Conservation (phyloP, 371 early-diverging fungal species). For the Mortierella sp. region DNA sequence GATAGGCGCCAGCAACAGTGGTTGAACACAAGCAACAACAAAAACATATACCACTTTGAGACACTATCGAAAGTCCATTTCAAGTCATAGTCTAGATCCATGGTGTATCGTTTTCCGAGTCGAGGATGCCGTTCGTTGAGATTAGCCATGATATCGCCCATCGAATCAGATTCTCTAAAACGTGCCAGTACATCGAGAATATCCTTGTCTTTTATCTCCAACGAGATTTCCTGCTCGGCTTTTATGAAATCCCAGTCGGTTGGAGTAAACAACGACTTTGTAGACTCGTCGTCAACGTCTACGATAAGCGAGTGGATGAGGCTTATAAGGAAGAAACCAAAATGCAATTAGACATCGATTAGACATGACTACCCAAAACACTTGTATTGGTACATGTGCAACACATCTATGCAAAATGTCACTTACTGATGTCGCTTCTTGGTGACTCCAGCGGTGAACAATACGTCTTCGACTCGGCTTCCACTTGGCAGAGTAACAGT, state of each 20-base stretch:
- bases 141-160: not conserved
- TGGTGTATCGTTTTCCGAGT: constrained; percentile 3
- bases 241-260: constrained; percentile 14
- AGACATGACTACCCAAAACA: not conserved
- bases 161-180: not conserved
- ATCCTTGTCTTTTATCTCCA: constrained; percentile 8
- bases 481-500: constrained; percentile 15
- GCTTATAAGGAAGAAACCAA: constrained; percentile 6
- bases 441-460: constrained; percentile 1
- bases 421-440: constrained; percentile 17
- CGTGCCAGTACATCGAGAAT: not conserved
- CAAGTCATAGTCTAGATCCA: constrained; percentile 8
- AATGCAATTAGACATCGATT: not conserved
- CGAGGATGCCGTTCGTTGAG: constrained; percentile 13
- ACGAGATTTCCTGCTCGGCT: not conserved
- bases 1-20: too few species aligned
- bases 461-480: constrained; percentile 9
- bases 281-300: constrained; percentile 2
- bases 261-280: not conserved
- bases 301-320: constrained; percentile 21
- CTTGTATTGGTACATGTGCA: not conserved
- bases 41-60: constrained; percentile 16
- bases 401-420: not conserved
- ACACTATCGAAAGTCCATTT: constrained; percentile 16
- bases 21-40: not conserved